Conservation (phyloP, 257 asterid species). For the Solanum paucissectum region DNA sequence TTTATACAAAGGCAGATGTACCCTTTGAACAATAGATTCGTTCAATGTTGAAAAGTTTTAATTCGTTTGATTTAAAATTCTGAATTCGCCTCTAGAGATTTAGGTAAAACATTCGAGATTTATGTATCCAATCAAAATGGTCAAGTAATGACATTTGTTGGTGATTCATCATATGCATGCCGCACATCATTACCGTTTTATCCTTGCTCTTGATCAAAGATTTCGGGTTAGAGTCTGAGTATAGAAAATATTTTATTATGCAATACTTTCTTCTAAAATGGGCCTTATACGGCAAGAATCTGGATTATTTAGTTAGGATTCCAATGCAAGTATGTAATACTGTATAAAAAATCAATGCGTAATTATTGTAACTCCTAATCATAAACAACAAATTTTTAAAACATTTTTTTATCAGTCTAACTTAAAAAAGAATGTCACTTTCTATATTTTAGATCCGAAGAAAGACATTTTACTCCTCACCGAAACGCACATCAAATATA, state of each 20-base stretch:
- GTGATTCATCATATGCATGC: slow-evolving; percentile 42
- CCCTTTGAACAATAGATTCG: background rate
- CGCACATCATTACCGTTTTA: background rate
- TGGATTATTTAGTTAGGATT: no score
- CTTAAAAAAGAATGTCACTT: background rate
- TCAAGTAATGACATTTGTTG: slow-evolving; percentile 24
- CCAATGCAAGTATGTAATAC: background rate
- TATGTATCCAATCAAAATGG: slow-evolving; percentile 16
- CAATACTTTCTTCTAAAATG: background rate
- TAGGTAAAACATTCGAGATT: background rate
- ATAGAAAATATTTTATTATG: background rate
- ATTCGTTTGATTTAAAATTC: background rate
- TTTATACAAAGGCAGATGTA: background rate
- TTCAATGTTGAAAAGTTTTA: background rate
- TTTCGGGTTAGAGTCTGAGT: background rate
- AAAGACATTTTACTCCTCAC: background rate
- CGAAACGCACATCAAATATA: no score
- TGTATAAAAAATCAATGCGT: background rate
- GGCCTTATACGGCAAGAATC: background rate
- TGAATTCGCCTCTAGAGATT: background rate
- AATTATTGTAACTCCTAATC: background rate
- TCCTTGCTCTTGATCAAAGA: background rate
- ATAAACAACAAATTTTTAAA: background rate
- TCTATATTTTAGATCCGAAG: background rate
- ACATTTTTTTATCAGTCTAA: background rate